A percentile compares a stretch with the other conserved stretches of the same genome.
These are phyloP conservation scores for Ophiosphaerella herpotricha DNA, from an alignment of 2,329 filamentous ascomycete species.

Conservation along the genomic window DNA sequence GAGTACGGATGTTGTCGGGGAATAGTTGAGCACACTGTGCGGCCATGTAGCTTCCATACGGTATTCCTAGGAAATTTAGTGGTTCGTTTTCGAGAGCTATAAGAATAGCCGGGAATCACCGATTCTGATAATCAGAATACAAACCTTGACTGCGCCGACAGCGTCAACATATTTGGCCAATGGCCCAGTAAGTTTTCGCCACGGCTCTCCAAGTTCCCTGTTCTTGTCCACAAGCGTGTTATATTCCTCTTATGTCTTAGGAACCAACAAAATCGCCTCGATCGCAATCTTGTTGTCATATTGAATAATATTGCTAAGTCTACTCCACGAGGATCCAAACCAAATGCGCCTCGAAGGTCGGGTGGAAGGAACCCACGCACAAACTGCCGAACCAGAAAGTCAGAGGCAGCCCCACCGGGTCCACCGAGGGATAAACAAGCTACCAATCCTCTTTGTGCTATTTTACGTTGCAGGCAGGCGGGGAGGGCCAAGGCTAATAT, in stretches of 20 bases:
- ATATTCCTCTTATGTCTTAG: slow-evolving; percentile 46
- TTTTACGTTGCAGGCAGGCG: slow-evolving; percentile 22
- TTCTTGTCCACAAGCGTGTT: slow-evolving; percentile 47
- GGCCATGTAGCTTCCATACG: slow-evolving; percentile 54
- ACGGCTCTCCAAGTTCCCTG: slow-evolving; percentile 47
- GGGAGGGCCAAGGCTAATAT: slow-evolving; percentile 35
- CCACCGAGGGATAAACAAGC: slow-evolving; percentile 49
- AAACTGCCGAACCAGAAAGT: slow-evolving; percentile 16
- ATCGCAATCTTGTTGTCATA: slow-evolving; percentile 48
- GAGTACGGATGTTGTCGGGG: slow-evolving; percentile 49
- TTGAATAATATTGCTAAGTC: slow-evolving; percentile 46
- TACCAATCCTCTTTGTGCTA: slow-evolving; percentile 35
- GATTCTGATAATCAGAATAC: not conserved
- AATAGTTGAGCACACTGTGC: slow-evolving; percentile 52
- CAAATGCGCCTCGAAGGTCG: slow-evolving; percentile 39
- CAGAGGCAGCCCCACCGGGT: slow-evolving; percentile 42
- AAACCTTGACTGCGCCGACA: slow-evolving; percentile 13
- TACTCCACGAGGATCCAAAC: slow-evolving; percentile 52
- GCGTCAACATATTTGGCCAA: slow-evolving; percentile 53
- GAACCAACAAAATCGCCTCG: slow-evolving; percentile 44
- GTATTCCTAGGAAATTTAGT: slow-evolving; percentile 50
- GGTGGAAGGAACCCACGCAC: not conserved
- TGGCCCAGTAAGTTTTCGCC: slow-evolving; percentile 46
- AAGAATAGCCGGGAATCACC: slow-evolving; percentile 26
- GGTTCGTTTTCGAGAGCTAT: slow-evolving; percentile 41